Base-by-base conservation (phyloP, 116 monocot species). In the Cymodocea nodosa region DNA sequence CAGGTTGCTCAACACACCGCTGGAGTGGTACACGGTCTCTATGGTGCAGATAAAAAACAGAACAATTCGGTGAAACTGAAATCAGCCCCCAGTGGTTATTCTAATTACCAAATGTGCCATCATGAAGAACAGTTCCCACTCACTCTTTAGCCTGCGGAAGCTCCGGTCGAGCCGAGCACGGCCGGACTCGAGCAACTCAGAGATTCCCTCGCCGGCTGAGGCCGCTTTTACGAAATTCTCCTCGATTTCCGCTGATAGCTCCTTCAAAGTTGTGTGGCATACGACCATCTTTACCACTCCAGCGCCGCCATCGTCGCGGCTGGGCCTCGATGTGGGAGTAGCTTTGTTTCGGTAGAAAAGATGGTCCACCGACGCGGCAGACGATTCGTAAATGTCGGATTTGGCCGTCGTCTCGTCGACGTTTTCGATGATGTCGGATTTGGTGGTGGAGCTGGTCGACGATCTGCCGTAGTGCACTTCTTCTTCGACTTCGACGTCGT, bases 21-120 rank as follows among this genome's bases (percentile, higher is more conserved):
- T 98, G 11, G 97, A 98, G 51, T 98, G 91, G 67, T 91, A 98
- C 63, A 98, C 91, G n/a, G 85, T 91, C 81, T 98, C 97, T 98
- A 63, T 35, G n/a, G n/a, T n/a, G n/a, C n/a, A n/a, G n/a, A n/a
- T n/a, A n/a, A 77, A 65, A 3, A 17, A 44, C 44, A 44, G 35
- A 44, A 6, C 44, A 44, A 44, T 44, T 44, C 2, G 44, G 44
- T 44, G 44, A 44, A 37, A 44, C 44, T 44, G 11, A 2, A 44
- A 44, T 11, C 44, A 6, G 6, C 5, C 9, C 23, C 50, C 24
- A 67, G 36, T 66, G 51, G 24, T 20, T n/a, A 20, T 30, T 39
- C 51, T 23, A 5, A 60, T 16, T 34, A 44, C 44, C 6, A 44
- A 44, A 0, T 53, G 59, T 23, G 35, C 37, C 20, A 69, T 17